Percentiles rank a stretch among this genome's conserved stretches.
These are phyloP conservation scores for Neurospora sp. DNA, from an alignment of 495 filamentous ascomycete genomes.

Conservation along the genomic window DNA sequence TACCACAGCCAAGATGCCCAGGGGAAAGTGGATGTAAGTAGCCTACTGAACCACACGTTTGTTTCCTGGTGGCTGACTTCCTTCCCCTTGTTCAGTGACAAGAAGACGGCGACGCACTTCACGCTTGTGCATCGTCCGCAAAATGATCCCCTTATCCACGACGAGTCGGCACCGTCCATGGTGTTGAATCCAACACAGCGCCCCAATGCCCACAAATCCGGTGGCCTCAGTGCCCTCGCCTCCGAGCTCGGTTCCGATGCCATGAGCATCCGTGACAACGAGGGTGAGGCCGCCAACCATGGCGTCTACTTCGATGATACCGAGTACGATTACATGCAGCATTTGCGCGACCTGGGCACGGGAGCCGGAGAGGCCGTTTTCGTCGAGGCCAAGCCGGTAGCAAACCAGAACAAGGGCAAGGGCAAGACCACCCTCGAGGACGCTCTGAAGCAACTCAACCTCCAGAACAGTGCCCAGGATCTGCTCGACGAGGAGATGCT, in stretches of 20 bases:
- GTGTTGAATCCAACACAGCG: slow-evolving; percentile 52
- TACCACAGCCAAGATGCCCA: slow-evolving; percentile 52
- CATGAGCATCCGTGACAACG: slow-evolving; percentile 62
- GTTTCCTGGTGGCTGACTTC: slow-evolving; percentile 4
- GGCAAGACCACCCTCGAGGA: slow-evolving; percentile 63
- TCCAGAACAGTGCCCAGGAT: slow-evolving; percentile 48
- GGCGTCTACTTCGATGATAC: slow-evolving; percentile 83
- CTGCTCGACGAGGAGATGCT: slow-evolving; percentile 59
- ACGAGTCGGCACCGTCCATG: slow-evolving; percentile 69
- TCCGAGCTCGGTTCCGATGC: slow-evolving; percentile 60
- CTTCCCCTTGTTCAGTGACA: slow-evolving; percentile 52
- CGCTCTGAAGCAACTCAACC: slow-evolving; percentile 56
- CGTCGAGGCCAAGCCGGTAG: slow-evolving; percentile 57
- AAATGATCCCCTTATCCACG: slow-evolving; percentile 91
- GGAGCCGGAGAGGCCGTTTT: slow-evolving; percentile 59
- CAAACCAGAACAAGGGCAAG: slow-evolving; percentile 59
- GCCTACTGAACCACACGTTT: neutral
- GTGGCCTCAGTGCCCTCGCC: slow-evolving; percentile 61
- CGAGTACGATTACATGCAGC: slow-evolving; percentile 98
- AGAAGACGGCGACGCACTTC: slow-evolving; percentile 87
- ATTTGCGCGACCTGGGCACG: slow-evolving; percentile 70
- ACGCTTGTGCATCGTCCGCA: slow-evolving; percentile 90
- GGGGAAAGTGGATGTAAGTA: slow-evolving; percentile 82
- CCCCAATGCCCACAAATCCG: slow-evolving; percentile 32
- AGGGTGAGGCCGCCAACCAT: slow-evolving; percentile 90